Base-by-base conservation (phyloP, 2,329 filamentous ascomycete species). In the Sporothrix globosa region DNA sequence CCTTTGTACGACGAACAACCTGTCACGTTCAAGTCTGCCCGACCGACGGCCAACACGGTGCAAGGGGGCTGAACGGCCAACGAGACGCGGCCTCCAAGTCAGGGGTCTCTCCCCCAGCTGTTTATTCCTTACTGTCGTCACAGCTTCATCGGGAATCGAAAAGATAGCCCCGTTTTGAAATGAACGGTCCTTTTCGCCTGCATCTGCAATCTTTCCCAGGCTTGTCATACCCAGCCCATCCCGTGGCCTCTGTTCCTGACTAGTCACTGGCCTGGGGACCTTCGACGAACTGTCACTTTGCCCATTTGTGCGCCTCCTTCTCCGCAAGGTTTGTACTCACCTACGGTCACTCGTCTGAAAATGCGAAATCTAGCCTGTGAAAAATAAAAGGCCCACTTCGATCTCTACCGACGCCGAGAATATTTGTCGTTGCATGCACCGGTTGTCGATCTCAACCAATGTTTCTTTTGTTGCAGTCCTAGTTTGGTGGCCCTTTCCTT, bases 231-330 rank as follows among this genome's bases (percentile, higher is more conserved):
- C 19, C 30, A 41, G 56, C 56, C 41, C 39, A 19, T 61, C 41
- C 58, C 58, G 14, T 24, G 21, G 10, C 7, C 34, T 24, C 10
- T n/a, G 30, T 58, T 41, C 58, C 58, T 61, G 58, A 46, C 58
- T 63, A 46, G 58, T 46, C 58, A 27, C 39, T 46, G 39, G 39
- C 58, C n/a, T 63, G 21, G 56, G 58, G 39, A 30, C n/a, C 58
- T 63, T 67, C 19, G 46, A 24, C 61, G 50, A 65, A 50, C 61
- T 34, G 61, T 65, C 44, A 21, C 44, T 44, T 44, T 65, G 44
- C 27, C 46, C 61, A 65, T 65, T 50, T 24, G n/a, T 50, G 58
- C 56, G 34, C 17, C 11, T 4, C 11, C 30, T 17, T n/a, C n/a
- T 19, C 21, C 58, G 34, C 39, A 13, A 63, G 21, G 27, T n/a